Base-by-base conservation (phyloP, 805 yeast species). In the Torulaspora quercuum region DNA sequence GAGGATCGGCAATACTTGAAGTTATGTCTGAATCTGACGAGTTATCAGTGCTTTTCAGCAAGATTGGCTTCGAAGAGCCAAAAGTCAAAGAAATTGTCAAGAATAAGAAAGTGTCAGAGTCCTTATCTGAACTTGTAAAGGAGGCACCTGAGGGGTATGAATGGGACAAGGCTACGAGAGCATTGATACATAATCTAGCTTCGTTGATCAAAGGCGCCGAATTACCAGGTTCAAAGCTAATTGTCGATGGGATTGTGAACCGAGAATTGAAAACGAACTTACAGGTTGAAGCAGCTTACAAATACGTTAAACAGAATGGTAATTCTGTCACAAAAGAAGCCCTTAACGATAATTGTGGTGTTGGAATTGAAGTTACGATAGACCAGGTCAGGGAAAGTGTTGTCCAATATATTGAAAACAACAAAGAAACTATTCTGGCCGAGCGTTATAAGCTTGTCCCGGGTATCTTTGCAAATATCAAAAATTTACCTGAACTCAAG, bases 381-480 rank as follows among this genome's bases (percentile, higher is more conserved):
- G 82, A 74, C 3, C 78, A 85, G 35, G 84, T 86, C 33, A 71
- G 72, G 42, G 57, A 50, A 0, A 73, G 69, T 25, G 82, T 90
- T 27, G 55, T 64, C 25, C 66, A 70, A 29, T 88, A 80, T 55
- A 72, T 92, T 26, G 71, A 69, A 12, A 65, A 64, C 4, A 72
- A 82, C 59, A 74, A 73, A 53, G 75, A 66, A 1, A 80, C 73
- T 16, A 78, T 92, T 44, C 66, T 66, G 43, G 65, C 70, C n/a
- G 76, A 82, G 59, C 76, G 98, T 59, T 92, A 92, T 64, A 78
- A 82, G 49, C 63, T 76, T 17, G 80, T 90, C 36, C 90, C 96
- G 15, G 71, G 77, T 15, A 67, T 87, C 7, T 70, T 90, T 64
- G 89, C 88, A 3, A 80, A 78, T 29, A 76, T 85, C 44, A 87